Evolutionary conservation across 768 basidiomycete genomes (phyloP).

Genomic region (Royoungia palumana): DNA sequence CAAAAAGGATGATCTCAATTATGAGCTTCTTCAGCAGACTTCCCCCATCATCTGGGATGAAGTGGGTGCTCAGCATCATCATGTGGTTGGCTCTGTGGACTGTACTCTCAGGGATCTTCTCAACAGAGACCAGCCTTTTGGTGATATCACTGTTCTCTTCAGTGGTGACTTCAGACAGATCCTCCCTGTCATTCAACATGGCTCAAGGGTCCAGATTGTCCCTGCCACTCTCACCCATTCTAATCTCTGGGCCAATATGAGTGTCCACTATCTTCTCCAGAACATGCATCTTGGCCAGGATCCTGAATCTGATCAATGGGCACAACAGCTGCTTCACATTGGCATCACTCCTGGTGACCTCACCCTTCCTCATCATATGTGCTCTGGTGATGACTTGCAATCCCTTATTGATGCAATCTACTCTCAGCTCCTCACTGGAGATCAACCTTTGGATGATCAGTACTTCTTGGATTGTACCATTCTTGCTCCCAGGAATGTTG

Average conservation of each 20-base stretch:
- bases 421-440: too few species aligned
- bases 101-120: too few species aligned
- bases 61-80: too few species aligned
- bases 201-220: too few species aligned
- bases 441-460: conserved; percentile 14
- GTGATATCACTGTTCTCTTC: too few species aligned
- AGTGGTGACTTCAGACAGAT: too few species aligned
- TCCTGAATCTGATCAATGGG: too few species aligned
- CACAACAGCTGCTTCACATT: conserved; percentile 15
- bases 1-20: neutral
- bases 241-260: neutral
- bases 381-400: conserved; percentile 10
- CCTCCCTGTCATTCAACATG: too few species aligned
- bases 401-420: conserved; percentile 26
- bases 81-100: too few species aligned
- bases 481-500: conserved; percentile 26
- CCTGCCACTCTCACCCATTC: too few species aligned
- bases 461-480: conserved; percentile 32
- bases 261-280: conserved; percentile 30
- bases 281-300: conserved; percentile 42
- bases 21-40: neutral
- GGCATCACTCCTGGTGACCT: conserved; percentile 20
- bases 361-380: conserved; percentile 28
- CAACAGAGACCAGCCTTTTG: too few species aligned
- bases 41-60: too few species aligned